Base-by-base conservation (phyloP, 1,284 basidiomycete species). In the Kalmanozyma brasiliensis region DNA sequence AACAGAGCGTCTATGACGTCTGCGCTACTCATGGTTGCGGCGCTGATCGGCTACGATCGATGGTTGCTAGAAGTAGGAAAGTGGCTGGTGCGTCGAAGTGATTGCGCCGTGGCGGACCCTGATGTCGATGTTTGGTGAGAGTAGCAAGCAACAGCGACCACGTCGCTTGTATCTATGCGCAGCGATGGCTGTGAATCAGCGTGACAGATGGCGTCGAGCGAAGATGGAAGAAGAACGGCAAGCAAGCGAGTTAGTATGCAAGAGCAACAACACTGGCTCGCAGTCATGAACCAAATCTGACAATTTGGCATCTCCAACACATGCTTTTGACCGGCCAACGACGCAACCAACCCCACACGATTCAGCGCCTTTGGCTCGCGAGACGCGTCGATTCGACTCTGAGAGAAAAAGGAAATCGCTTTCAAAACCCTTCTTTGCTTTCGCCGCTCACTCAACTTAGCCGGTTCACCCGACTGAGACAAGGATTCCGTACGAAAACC, bases 1-100 rank as follows among this genome's bases (percentile, higher is more conserved):
- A 97, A 97, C 79, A 95, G 92, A 36, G 79, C 79, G 46, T 80
- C 76, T 45, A 80, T 79, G 48, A 80, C 73, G 33, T 74, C 72
- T 16, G 76, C 77, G 63, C 78, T 78, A 71, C 77, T 79, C 78
- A 80, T 77, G 34, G 29, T 66, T 64, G 26, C 26, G 51, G 20
- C 41, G 19, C 32, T 33, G 20, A 29, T 17, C 11, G 11, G 53
- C 45, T 23, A 33, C 26, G 30, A 8, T 9, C 32, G 22, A 24
- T 16, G 24, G 19, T 23, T 11, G 36, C 8, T 16, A 38, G 17
- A 23, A 35, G 20, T 14, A 4, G 7, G 42, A 22, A 30, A 20
- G 24, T 48, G 24, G 9, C 11, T 35, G 48, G 5, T 49, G 45
- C 22, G 17, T 29, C 8, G 35, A 6, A 6, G 34, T 36, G 26